phyloP scores from a whole-genome alignment of 1,284 basidiomycete genomes.

The Pseudozyma sp. region DNA sequence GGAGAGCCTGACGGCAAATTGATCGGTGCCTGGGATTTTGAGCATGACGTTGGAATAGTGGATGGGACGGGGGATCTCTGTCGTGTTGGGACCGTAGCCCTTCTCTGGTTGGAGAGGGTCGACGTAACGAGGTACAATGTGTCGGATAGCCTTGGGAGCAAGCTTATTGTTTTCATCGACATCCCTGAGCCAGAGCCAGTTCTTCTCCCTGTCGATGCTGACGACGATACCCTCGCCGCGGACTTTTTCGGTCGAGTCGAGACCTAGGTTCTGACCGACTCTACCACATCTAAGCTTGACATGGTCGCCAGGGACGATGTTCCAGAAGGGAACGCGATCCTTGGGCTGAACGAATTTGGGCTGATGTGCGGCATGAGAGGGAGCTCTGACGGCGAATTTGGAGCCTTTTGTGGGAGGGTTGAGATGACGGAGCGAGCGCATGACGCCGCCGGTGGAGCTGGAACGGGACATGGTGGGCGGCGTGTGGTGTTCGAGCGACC shows the following conservation, averaged over 20 bases:
- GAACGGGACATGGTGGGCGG: constrained; percentile 24
- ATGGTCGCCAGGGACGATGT: constrained; percentile 69
- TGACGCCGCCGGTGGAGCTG: constrained; percentile 48
- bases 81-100: constrained; percentile 60
- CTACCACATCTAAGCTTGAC: constrained; percentile 67
- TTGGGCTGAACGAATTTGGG: constrained; percentile 68
- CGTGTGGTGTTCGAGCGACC: neutral
- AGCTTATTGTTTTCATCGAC: constrained; percentile 59
- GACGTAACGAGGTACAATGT: constrained; percentile 57
- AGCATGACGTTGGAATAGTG: constrained; percentile 68
- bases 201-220: constrained; percentile 61
- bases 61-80: constrained; percentile 59
- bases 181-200: constrained; percentile 63
- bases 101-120: constrained; percentile 58
- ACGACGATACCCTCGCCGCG: constrained; percentile 64
- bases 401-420: constrained; percentile 58
- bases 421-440: constrained; percentile 68
- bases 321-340: constrained; percentile 70
- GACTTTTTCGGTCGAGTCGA: constrained; percentile 44
- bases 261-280: constrained; percentile 49
- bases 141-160: constrained; percentile 60
- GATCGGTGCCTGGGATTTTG: constrained; percentile 62
- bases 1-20: constrained; percentile 58
- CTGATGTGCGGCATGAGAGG: constrained; percentile 62
- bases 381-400: constrained; percentile 63